These are phyloP conservation scores for Populus tremula DNA, from an alignment of 345 rosid species.

Conservation along the genomic window DNA sequence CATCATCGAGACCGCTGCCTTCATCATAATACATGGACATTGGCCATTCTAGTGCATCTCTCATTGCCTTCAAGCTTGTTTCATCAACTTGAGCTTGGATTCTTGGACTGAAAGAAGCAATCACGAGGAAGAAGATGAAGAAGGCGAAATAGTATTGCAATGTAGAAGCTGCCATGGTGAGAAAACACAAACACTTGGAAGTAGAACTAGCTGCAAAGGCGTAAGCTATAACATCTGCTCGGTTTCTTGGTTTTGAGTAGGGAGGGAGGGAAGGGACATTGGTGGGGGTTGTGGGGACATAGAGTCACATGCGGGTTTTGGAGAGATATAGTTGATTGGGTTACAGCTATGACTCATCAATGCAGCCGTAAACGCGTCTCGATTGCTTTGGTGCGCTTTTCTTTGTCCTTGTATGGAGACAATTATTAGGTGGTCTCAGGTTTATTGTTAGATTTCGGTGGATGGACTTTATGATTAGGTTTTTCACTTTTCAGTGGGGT, in stretches of 20 bases:
- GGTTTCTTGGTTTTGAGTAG: neutral
- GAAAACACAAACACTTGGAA: neutral
- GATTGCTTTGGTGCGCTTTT: conserved; percentile 7
- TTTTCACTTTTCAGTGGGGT: neutral
- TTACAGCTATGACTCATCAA: conserved; percentile 53
- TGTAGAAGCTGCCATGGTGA: neutral
- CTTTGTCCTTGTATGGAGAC: neutral
- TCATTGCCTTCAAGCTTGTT: conserved; percentile 30
- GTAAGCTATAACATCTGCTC: neutral
- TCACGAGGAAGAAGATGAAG: neutral
- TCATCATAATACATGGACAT: conserved; percentile 24
- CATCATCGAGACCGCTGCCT: neutral
- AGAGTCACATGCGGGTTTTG: conserved; percentile 25
- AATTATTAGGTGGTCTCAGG: neutral
- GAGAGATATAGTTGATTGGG: conserved; percentile 29
- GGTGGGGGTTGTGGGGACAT: neutral
- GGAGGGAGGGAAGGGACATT: neutral
- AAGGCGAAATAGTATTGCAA: neutral
- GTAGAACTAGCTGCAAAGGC: neutral
- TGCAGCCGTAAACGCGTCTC: conserved; percentile 41
- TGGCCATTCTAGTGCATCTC: conserved; percentile 59
- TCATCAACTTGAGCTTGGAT: conserved; percentile 33
- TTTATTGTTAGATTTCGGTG: neutral
- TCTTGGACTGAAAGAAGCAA: conserved; percentile 8
- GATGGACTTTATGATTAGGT: neutral